Percentiles rank a stretch among this genome's conserved stretches.
Evolutionary conservation across 108 stramenopile genomes (phyloP).

Genomic region (Thalassiosira profunda): DNA sequence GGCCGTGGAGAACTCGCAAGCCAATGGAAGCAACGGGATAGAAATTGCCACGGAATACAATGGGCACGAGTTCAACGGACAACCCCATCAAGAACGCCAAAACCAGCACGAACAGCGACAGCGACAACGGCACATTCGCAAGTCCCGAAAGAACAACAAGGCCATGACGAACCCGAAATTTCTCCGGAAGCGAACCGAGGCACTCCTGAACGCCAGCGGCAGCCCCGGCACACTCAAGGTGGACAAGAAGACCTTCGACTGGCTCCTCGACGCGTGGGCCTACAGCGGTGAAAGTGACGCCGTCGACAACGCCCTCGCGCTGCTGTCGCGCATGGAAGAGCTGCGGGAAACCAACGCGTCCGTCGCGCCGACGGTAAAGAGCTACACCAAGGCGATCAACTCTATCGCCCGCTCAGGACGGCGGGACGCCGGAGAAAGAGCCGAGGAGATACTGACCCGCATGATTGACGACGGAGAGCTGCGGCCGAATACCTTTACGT

Average conservation of each 20-base stretch:
- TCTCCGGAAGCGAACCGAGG: slow-evolving; percentile 62
- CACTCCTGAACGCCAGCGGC: slow-evolving; percentile 40
- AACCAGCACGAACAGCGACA: too few relatives aligned
- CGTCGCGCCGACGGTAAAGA: slow-evolving; percentile 62
- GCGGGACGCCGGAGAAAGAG: slow-evolving; percentile 55
- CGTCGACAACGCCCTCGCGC: slow-evolving; percentile 43
- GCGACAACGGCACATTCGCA: too few relatives aligned
- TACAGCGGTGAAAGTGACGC: slow-evolving; percentile 61
- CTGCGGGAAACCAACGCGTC: neutral
- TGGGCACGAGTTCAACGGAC: too few relatives aligned
- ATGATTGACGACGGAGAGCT: slow-evolving; percentile 21
- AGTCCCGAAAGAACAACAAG: slow-evolving; percentile 50
- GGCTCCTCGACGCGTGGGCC: slow-evolving; percentile 73
- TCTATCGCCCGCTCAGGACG: slow-evolving; percentile 57
- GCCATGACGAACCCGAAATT: slow-evolving; percentile 62
- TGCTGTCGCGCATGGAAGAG: slow-evolving; percentile 69
- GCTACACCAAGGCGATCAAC: slow-evolving; percentile 77
- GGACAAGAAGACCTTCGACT: slow-evolving; percentile 66
- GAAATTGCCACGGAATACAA: too few relatives aligned
- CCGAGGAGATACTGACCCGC: slow-evolving; percentile 46
- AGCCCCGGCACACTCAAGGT: slow-evolving; percentile 45
- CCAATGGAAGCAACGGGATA: too few relatives aligned
- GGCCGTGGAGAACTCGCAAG: too few relatives aligned
- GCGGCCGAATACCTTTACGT: slow-evolving; percentile 32
- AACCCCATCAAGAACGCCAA: too few relatives aligned